A percentile compares a stretch with the other conserved stretches of the same genome.
Conservation (phyloP, 106 monocot species). For the Triglochin maritima region DNA sequence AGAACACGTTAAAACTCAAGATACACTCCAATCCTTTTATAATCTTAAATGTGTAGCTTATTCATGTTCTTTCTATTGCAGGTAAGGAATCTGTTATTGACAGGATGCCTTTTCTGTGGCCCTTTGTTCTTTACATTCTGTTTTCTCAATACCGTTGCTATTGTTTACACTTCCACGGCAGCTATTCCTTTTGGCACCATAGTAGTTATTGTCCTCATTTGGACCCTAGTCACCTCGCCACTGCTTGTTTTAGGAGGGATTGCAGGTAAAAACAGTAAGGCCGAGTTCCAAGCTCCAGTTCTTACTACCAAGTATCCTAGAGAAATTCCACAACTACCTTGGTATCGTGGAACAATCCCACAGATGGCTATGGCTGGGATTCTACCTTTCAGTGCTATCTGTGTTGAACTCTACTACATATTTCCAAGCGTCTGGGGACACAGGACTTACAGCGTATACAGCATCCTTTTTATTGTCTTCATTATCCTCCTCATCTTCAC, state of each 20-base stretch:
- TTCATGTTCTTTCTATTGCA: too few species aligned
- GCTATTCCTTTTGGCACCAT: too few species aligned
- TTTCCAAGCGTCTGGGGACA: constrained; percentile 15
- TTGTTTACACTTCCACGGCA: too few species aligned
- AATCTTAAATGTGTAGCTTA: too few species aligned
- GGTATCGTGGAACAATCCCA: constrained; percentile 5
- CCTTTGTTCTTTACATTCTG: too few species aligned
- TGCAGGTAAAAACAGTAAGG: neutral
- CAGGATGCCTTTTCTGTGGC: too few species aligned
- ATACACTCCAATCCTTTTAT: too few species aligned
- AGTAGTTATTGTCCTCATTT: too few species aligned
- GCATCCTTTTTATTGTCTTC: constrained; percentile 12
- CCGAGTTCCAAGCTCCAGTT: constrained; percentile 14
- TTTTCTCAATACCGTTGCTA: too few species aligned
- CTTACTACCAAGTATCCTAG: constrained; percentile 10
- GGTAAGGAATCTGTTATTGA: too few species aligned
- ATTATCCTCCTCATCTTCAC: constrained; percentile 11
- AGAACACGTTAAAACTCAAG: too few species aligned
- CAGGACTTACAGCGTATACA: constrained; percentile 10
- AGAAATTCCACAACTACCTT: constrained; percentile 10
- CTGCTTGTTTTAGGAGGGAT: neutral
- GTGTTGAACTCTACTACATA: constrained; percentile 10
- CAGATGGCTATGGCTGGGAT: constrained; percentile 14
- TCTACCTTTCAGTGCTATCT: constrained; percentile 13
- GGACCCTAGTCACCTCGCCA: too few species aligned